Conservation (phyloP, 2,329 filamentous ascomycete species). For the Neophaeococcomyces mojaviensis region DNA sequence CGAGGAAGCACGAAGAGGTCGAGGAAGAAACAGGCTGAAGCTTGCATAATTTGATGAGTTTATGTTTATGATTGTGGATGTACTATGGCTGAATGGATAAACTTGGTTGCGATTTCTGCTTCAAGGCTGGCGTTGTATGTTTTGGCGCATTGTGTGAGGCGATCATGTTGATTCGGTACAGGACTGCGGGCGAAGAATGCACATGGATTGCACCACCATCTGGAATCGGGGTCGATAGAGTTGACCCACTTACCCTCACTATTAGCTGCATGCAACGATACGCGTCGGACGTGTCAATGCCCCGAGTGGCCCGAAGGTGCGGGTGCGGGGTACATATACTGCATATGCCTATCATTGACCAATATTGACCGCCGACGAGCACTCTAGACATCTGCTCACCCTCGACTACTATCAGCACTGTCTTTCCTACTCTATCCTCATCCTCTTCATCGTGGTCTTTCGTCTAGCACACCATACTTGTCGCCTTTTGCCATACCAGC, state of each 20-base stretch:
- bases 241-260: no score
- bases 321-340: neutral
- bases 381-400: neutral
- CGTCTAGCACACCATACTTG: neutral
- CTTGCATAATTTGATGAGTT: neutral
- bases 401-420: neutral
- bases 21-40: slow-evolving; percentile 13
- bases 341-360: neutral
- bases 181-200: no score
- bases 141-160: neutral
- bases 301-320: neutral
- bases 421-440: neutral
- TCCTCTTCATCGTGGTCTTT: neutral
- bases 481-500: neutral
- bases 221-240: no score
- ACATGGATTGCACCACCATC: no score
- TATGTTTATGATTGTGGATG: slow-evolving; percentile 1
- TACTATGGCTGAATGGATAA: neutral
- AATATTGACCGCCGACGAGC: neutral
- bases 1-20: slow-evolving; percentile 41
- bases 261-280: neutral
- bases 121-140: neutral
- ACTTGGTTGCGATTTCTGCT: neutral
- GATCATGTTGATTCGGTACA: no score
- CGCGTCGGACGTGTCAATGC: neutral